Evolutionary conservation across 441 rosid species (phyloP).

Genomic region (Syzygium malaccense): DNA sequence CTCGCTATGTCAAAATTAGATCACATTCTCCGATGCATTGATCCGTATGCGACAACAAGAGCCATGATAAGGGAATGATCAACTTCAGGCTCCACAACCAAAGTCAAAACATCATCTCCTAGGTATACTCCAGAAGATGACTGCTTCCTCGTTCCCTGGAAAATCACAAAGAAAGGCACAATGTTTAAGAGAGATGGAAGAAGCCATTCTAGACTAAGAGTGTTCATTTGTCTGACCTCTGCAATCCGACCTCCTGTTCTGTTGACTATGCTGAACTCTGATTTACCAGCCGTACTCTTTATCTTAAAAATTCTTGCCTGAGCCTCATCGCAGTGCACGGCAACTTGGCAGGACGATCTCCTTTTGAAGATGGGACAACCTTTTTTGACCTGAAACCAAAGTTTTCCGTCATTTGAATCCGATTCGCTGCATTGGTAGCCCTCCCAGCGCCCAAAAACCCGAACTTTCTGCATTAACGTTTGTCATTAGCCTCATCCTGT

Average conservation of each 20-base stretch:
- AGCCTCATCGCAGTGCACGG: not conserved
- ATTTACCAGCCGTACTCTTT: not conserved
- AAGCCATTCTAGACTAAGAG: not conserved
- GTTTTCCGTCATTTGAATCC: not conserved
- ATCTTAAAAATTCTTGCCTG: not conserved
- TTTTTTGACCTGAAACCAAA: not conserved
- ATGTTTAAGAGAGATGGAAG: not conserved
- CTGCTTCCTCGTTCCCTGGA: constrained; percentile 7
- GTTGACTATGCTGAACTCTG: not conserved
- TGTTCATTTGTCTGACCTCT: not conserved
- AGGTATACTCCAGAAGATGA: constrained; percentile 4
- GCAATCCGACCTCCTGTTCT: not conserved
- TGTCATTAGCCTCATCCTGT: not conserved
- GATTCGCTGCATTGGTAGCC: not conserved
- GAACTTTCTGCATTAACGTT: not conserved
- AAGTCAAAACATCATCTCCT: not conserved
- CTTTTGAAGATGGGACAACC: not conserved
- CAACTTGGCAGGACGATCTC: not conserved
- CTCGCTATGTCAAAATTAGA: not conserved
- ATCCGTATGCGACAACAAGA: not conserved
- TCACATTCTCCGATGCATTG: not conserved
- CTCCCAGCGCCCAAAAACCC: not conserved
- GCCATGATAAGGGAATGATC: constrained; percentile 2
- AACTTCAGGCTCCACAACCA: constrained; percentile 3
- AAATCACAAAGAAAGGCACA: not conserved